These are phyloP conservation scores for Aureobasidium sp. DNA, from an alignment of 2,329 filamentous ascomycete species.

Conservation along the genomic window DNA sequence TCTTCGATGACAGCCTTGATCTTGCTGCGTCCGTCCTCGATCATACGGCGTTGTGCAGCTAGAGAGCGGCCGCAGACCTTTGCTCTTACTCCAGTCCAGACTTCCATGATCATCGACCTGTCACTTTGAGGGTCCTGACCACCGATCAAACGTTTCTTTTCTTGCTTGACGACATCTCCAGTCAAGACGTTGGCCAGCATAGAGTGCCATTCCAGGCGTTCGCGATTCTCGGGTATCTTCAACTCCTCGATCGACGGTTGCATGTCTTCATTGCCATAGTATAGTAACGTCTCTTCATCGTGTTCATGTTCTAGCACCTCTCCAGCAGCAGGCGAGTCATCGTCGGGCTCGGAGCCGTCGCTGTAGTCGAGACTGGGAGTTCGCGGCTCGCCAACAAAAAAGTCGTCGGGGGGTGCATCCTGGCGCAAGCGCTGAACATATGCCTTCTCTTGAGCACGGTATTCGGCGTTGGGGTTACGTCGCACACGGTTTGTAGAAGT, in stretches of 20 bases:
- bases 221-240: conserved; percentile 77
- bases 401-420: conserved; percentile 54
- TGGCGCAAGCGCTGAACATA: conserved; percentile 89
- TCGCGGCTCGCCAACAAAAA: conserved; percentile 66
- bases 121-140: conserved; percentile 67
- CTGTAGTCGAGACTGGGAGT: conserved; percentile 61
- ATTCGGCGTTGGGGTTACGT: conserved; percentile 63
- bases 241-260: conserved; percentile 86
- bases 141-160: conserved; percentile 91
- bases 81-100: conserved; percentile 85
- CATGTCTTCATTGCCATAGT: conserved; percentile 82
- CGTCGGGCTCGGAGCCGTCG: conserved; percentile 77
- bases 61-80: conserved; percentile 77
- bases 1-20: conserved; percentile 74
- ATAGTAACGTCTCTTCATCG: conserved; percentile 87
- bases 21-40: conserved; percentile 73
- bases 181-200: conserved; percentile 95
- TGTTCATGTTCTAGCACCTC: conserved; percentile 77
- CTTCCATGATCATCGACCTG: conserved; percentile 59
- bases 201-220: conserved; percentile 93
- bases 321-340: conserved; percentile 82
- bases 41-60: conserved; percentile 74
- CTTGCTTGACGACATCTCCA: conserved; percentile 93
- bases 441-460: conserved; percentile 82
- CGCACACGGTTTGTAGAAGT: conserved; percentile 50